Evolutionary conservation across 1,284 basidiomycete species (phyloP).

Genomic region (Tilletia setariae): DNA sequence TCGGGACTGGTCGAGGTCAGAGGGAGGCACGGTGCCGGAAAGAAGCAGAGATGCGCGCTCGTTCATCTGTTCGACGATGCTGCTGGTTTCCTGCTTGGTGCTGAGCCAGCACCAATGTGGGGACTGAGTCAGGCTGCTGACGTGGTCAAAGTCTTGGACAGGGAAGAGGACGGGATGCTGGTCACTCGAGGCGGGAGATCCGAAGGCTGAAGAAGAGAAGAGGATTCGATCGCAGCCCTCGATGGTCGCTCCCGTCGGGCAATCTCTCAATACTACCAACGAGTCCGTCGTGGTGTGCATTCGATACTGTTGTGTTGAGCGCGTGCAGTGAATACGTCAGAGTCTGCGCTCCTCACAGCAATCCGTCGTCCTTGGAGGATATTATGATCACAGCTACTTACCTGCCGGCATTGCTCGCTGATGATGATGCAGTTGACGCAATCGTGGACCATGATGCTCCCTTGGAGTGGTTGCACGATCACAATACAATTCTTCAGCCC

Average conservation of each 20-base stretch:
- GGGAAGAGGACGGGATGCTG: not conserved
- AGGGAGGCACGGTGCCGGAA: not conserved
- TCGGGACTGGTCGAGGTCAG: too few species aligned
- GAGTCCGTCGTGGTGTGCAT: conserved; percentile 9
- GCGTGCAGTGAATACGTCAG: not conserved
- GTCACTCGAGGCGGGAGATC: not conserved
- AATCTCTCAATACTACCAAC: not conserved
- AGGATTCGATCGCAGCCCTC: conserved; percentile 7
- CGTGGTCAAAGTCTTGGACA: conserved; percentile 14
- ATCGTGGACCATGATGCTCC: conserved; percentile 9
- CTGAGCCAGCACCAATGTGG: not conserved
- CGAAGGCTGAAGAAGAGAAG: not conserved
- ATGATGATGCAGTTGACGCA: not conserved
- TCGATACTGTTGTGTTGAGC: not conserved
- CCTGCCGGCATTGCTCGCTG: not conserved
- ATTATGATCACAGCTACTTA: not conserved
- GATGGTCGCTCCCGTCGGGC: conserved; percentile 5
- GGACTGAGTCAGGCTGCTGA: conserved; percentile 3
- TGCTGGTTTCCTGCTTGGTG: not conserved
- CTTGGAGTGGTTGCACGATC: not conserved
- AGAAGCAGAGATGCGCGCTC: not conserved
- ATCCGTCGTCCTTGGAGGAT: too few species aligned
- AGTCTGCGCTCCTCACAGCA: too few species aligned
- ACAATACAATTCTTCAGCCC: not conserved
- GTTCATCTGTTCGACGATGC: not conserved